Evolutionary conservation across 2,329 filamentous ascomycete species (phyloP).

Genomic region (Samsoniella hepiali): DNA sequence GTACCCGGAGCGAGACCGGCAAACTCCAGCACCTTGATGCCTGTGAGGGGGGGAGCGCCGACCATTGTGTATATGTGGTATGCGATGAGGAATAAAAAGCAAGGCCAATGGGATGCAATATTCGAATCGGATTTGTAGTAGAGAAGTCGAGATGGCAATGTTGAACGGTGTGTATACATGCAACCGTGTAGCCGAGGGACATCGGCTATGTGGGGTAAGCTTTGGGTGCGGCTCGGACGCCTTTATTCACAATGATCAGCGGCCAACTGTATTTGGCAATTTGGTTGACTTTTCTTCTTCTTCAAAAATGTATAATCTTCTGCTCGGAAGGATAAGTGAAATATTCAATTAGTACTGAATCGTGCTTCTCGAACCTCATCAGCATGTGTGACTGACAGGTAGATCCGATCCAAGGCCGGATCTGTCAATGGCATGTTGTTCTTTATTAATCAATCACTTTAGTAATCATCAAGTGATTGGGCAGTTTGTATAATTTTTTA

Average conservation of each 20-base stretch:
- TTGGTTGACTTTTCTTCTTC: too few relatives aligned
- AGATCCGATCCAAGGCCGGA: too few relatives aligned
- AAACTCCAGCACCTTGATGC: conserved; percentile 57
- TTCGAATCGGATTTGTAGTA: not conserved
- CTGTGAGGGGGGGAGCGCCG: conserved; percentile 39
- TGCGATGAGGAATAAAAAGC: not conserved
- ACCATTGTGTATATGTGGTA: conserved; percentile 25
- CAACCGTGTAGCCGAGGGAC: conserved; percentile 14
- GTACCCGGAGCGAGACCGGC: conserved; percentile 61
- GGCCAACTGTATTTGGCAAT: too few relatives aligned
- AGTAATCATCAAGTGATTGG: too few relatives aligned
- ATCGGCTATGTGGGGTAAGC: conserved; percentile 15
- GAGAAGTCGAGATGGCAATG: not conserved
- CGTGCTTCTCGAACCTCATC: too few relatives aligned
- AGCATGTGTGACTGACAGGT: too few relatives aligned
- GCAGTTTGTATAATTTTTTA: too few relatives aligned
- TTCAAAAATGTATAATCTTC: too few relatives aligned
- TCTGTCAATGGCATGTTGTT: too few relatives aligned
- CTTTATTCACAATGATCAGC: too few relatives aligned
- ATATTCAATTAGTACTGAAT: not conserved
- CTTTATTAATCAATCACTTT: too few relatives aligned
- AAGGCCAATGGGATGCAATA: not conserved
- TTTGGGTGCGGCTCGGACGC: too few relatives aligned
- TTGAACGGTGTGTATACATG: not conserved
- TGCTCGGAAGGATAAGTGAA: not conserved